Conservation (phyloP, 768 basidiomycete species). For the Leucocoprinus leucothites region DNA sequence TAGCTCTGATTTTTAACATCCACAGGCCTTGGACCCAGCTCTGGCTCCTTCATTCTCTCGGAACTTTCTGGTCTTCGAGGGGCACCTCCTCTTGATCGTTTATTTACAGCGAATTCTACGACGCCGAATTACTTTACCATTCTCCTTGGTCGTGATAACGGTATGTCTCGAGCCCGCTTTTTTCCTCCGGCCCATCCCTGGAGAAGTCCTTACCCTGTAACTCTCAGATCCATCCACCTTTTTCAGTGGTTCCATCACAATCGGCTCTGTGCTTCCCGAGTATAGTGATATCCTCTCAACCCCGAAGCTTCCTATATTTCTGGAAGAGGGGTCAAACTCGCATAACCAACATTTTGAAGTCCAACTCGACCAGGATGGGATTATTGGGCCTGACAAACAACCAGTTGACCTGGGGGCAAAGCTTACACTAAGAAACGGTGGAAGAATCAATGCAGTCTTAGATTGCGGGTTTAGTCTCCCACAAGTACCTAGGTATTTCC, state of each 20-base stretch:
- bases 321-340: constrained; percentile 22
- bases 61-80: constrained; percentile 34
- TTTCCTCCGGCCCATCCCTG: neutral
- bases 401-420: constrained; percentile 28
- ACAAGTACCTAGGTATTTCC: constrained; percentile 50
- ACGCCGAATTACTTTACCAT: constrained; percentile 61
- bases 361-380: constrained; percentile 56
- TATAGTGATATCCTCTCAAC: constrained; percentile 47
- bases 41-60: constrained; percentile 45
- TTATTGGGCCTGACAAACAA: constrained; percentile 60
- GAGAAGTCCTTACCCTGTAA: neutral
- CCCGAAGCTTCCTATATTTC: constrained; percentile 48
- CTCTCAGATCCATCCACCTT: constrained; percentile 42
- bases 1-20: constrained; percentile 19
- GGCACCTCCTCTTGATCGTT: constrained; percentile 57
- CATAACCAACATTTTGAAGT: constrained; percentile 65
- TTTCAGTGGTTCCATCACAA: constrained; percentile 58
- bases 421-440: constrained; percentile 30
- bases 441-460: constrained; percentile 56
- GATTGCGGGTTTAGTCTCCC: constrained; percentile 72
- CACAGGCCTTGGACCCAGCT: constrained; percentile 63
- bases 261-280: constrained; percentile 54
- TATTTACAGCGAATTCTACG: constrained; percentile 58
- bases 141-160: constrained; percentile 55
- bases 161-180: constrained; percentile 18